These are phyloP conservation scores for Leptographium procerum DNA, from an alignment of 2,329 filamentous ascomycete species.

Conservation along the genomic window DNA sequence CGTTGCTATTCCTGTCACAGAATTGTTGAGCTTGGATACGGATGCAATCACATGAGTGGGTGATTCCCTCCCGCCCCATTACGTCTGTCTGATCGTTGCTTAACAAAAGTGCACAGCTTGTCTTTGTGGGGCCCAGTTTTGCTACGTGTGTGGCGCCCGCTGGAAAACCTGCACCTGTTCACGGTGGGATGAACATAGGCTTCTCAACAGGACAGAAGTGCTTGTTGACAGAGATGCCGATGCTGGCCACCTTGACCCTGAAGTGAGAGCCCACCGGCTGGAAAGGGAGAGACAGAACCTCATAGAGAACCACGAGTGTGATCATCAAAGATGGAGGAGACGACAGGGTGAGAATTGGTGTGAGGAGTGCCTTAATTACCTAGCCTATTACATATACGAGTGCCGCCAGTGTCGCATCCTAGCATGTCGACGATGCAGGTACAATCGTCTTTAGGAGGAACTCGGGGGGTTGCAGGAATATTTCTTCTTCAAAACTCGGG, in stretches of 20 bases:
- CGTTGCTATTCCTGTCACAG: slow-evolving; percentile 32
- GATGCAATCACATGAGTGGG: slow-evolving; percentile 49
- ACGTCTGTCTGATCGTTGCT: background rate
- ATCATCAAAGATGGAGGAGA: slow-evolving; percentile 24
- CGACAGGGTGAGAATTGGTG: slow-evolving; percentile 25
- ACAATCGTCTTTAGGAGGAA: slow-evolving; percentile 23
- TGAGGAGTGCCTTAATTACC: slow-evolving; percentile 28
- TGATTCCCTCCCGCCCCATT: slow-evolving; percentile 11
- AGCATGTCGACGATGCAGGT: slow-evolving; percentile 34
- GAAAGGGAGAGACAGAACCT: slow-evolving; percentile 12
- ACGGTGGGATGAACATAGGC: slow-evolving; percentile 26
- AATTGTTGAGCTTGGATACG: slow-evolving; percentile 36
- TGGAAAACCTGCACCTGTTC: slow-evolving; percentile 30
- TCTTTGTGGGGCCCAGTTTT: slow-evolving; percentile 35
- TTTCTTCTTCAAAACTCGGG: too few relatives aligned
- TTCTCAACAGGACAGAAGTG: slow-evolving; percentile 20
- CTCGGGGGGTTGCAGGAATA: too few relatives aligned
- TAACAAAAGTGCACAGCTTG: slow-evolving; percentile 25
- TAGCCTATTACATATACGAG: slow-evolving; percentile 33
- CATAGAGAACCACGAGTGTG: slow-evolving; percentile 28
- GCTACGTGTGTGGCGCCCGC: slow-evolving; percentile 30
- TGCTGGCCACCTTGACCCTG: background rate
- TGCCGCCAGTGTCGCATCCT: slow-evolving; percentile 32
- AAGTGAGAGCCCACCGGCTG: background rate
- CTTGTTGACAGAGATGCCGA: slow-evolving; percentile 19